Evolutionary conservation across 495 filamentous ascomycete genomes (phyloP).

Genomic region (Lasiosphaeria miniovina): DNA sequence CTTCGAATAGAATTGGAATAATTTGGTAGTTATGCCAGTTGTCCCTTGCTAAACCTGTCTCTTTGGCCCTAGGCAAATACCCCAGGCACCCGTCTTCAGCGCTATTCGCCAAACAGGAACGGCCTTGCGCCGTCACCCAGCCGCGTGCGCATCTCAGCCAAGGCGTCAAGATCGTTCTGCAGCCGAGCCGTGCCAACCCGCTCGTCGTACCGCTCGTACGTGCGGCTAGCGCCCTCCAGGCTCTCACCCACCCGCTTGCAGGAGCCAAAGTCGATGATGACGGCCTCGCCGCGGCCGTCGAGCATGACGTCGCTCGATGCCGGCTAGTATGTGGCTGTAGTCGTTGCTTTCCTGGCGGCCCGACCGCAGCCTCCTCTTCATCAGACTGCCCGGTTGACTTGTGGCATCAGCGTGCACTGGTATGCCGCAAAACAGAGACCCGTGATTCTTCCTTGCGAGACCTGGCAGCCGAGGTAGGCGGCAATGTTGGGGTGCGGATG

Average conservation of each 20-base stretch:
- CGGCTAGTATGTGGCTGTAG: background rate
- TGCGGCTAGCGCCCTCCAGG: background rate
- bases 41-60: too few relatives aligned
- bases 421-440: constrained; percentile 12
- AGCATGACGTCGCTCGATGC: constrained; percentile 32
- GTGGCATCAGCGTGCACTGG: background rate
- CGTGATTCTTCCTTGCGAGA: constrained; percentile 2
- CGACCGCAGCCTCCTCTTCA: background rate
- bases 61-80: too few relatives aligned
- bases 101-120: constrained; percentile 1
- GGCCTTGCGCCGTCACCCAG: background rate
- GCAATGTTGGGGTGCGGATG: constrained; percentile 10
- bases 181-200: background rate
- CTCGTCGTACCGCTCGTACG: constrained; percentile 2
- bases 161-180: constrained; percentile 4
- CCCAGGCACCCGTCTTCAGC: too few relatives aligned
- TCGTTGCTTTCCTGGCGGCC: background rate
- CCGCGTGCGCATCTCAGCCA: constrained; percentile 4
- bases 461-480: background rate
- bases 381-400: background rate
- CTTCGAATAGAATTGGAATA: too few relatives aligned
- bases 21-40: too few relatives aligned
- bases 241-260: constrained; percentile 4
- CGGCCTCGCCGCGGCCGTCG: constrained; percentile 17
- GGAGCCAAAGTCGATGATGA: constrained; percentile 21